Conservation (phyloP, 768 basidiomycete species). For the Boletus speciosus region DNA sequence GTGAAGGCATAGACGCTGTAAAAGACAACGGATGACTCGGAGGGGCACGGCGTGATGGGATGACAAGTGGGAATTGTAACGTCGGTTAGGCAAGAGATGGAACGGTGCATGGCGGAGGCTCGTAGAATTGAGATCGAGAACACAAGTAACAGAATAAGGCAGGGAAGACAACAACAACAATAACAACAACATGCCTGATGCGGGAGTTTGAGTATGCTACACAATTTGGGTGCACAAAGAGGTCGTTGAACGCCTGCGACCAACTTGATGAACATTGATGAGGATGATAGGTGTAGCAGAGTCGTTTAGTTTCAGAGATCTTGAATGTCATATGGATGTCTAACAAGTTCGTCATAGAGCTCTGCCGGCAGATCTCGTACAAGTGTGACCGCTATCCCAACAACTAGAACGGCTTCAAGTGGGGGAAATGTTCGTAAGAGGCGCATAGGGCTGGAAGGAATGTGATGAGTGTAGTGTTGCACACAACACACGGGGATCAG, state of each 20-base stretch:
- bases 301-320: conserved; percentile 12
- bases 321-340: conserved; percentile 71
- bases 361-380: conserved; percentile 87
- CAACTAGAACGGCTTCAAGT: conserved; percentile 79
- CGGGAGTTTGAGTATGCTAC: conserved; percentile 23
- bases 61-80: background rate
- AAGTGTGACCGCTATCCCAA: conserved; percentile 90
- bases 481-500: conserved; percentile 17
- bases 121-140: background rate
- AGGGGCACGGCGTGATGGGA: background rate
- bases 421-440: conserved; percentile 92
- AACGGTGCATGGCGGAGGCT: background rate
- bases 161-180: conserved; percentile 16
- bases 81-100: background rate
- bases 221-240: conserved; percentile 12
- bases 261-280: conserved; percentile 6
- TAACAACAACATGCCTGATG: conserved; percentile 15
- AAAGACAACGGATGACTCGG: background rate
- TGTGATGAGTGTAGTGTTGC: background rate
- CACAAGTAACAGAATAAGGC: background rate
- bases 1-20: background rate
- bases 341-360: conserved; percentile 84
- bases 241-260: conserved; percentile 9
- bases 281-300: background rate
- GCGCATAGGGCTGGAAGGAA: conserved; percentile 76